These are phyloP conservation scores for Arabidopsis hybrid DNA, from an alignment of 441 rosid species.

Conservation along the genomic window DNA sequence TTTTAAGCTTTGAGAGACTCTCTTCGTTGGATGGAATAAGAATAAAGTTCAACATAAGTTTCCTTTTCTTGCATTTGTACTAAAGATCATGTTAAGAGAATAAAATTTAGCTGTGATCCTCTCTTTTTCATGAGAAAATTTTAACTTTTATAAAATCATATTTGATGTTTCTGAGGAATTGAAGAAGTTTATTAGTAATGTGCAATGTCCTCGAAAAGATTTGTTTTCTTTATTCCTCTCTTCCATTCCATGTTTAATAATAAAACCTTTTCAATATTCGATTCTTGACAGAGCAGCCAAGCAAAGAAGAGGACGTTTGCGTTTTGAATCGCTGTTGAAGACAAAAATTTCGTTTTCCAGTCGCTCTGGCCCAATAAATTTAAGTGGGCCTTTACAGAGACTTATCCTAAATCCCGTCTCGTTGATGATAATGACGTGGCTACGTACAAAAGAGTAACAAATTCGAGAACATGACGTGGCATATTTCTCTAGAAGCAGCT, in stretches of 20 bases:
- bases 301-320: constrained; percentile 53
- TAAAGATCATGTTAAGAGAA: constrained; percentile 30
- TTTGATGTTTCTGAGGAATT: not conserved
- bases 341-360: not conserved
- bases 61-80: constrained; percentile 27
- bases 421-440: constrained; percentile 25
- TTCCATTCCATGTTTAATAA: constrained; percentile 33
- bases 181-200: not conserved
- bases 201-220: not conserved
- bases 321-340: constrained; percentile 4
- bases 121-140: not conserved
- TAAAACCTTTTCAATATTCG: constrained; percentile 40
- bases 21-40: constrained; percentile 51
- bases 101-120: constrained; percentile 48
- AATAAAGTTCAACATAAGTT: constrained; percentile 52
- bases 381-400: constrained; percentile 14
- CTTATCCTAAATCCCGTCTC: constrained; percentile 11
- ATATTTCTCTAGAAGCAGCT: constrained; percentile 60
- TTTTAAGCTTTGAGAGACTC: constrained; percentile 28
- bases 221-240: constrained; percentile 53
- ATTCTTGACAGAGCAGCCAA: constrained; percentile 76
- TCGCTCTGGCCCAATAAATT: constrained; percentile 3
- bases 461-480: constrained; percentile 33
- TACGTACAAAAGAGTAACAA: not conserved
- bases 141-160: not conserved